Evolutionary conservation across 805 yeast genomes (phyloP).

Genomic region (Candida coleopterorum): DNA sequence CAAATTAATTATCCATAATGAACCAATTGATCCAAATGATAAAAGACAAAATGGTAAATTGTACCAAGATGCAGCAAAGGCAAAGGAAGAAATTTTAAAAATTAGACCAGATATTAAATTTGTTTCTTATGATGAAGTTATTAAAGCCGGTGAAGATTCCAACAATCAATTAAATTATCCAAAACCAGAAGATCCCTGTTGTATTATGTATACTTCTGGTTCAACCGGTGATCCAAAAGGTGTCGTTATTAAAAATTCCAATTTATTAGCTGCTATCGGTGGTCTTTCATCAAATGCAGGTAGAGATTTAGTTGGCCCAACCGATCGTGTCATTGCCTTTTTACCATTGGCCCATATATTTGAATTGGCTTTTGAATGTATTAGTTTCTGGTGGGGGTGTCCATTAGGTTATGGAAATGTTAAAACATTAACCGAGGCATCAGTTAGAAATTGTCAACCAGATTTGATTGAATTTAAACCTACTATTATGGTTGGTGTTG

Average conservation of each 20-base stretch:
- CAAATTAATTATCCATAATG: constrained; percentile 68
- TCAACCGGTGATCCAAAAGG: constrained; percentile 86
- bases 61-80: constrained; percentile 52
- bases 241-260: constrained; percentile 62
- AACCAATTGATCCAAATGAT: constrained; percentile 55
- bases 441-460: constrained; percentile 80
- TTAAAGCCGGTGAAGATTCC: constrained; percentile 56
- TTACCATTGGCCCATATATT: constrained; percentile 96
- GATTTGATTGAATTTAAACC: constrained; percentile 87
- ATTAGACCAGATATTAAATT: constrained; percentile 76
- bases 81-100: constrained; percentile 54
- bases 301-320: constrained; percentile 42
- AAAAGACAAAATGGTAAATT: constrained; percentile 59
- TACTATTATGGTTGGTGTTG: constrained; percentile 95
- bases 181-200: constrained; percentile 54
- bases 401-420: constrained; percentile 86
- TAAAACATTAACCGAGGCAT: constrained; percentile 79
- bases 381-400: constrained; percentile 84
- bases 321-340: constrained; percentile 79
- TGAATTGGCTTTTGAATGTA: constrained; percentile 83
- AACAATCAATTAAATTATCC: constrained; percentile 41
- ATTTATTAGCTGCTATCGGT: constrained; percentile 77
- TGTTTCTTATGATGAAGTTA: constrained; percentile 58
- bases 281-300: constrained; percentile 70
- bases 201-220: constrained; percentile 87